Evolutionary conservation across 1,284 basidiomycete species (phyloP), one percentile per base, ranked within the genome.

Genomic region (Exobasidium rhododendri): DNA sequence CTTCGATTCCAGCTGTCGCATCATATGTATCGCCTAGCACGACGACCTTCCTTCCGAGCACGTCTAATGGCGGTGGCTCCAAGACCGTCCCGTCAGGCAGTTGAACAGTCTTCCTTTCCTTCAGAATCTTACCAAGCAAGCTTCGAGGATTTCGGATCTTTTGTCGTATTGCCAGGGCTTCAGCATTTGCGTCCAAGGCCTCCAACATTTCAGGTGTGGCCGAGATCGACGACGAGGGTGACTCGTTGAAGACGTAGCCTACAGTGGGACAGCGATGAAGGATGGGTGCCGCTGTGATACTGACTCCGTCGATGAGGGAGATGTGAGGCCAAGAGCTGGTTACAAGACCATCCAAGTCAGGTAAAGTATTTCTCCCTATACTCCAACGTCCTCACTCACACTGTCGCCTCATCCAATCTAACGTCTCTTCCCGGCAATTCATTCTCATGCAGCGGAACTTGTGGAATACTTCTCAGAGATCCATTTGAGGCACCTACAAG

Each of bases 21-120:
- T 78, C 77, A 49, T 67, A 70, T 10, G 75, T 77, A 51, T 79
- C 77, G 11, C 77, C 77, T 46, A 77, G 65, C 20, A 79, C 60
- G n/a, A 68, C 69, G 22, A 78, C 58, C 51, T 76, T 79, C 44
- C 77, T 66, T 3, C 77, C 77, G 0, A 68, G 67, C 7, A 76
- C 40, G 40, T 69, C 68, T 10, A 77, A 55, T 0, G 66, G 65
- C 1, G 77, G 77, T 2, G 77, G 77, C 17, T 69, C 35, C 0
- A 79, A 59, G 5, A 66, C 57, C 2, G 62, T 71, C 1, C 75
- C 77, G 44, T 79, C 75, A 0, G 77, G 77, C 7, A 79, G 65
- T 0, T 66, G 60, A 14, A 79, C 49, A 0, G 65, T 58, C 35
- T 64, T 55, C 3, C 77, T 70, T 22, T 70, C 54, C 3, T 59